Percentiles rank a stretch among this genome's conserved stretches.
These are phyloP conservation scores for Gynochthodes officinalis DNA, from an alignment of 257 asterid genomes.

Conservation along the genomic window DNA sequence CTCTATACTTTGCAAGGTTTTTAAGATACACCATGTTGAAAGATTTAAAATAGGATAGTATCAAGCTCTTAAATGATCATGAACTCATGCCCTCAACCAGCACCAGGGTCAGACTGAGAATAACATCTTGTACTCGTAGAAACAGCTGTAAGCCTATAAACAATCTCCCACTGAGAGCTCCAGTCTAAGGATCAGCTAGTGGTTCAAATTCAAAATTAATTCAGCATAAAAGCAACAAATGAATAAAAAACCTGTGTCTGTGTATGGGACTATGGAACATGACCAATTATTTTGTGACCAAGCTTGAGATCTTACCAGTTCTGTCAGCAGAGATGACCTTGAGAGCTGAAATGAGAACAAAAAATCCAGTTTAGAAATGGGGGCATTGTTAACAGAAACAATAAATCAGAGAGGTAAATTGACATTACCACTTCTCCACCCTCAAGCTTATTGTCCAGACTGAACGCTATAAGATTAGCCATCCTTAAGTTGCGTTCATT, in stretches of 20 bases:
- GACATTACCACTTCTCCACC: conserved; percentile 32
- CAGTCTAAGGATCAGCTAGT: not conserved
- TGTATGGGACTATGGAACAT: not conserved
- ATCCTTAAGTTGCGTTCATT: conserved; percentile 28
- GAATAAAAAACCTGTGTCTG: not conserved
- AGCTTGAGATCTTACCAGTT: conserved; percentile 55
- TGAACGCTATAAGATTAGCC: conserved; percentile 37
- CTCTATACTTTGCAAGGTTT: not conserved
- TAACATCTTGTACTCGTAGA: not conserved
- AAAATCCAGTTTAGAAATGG: conserved; percentile 10
- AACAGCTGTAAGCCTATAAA: not conserved
- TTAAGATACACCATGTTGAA: not conserved
- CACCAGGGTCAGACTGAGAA: not conserved
- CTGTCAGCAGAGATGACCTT: conserved; percentile 63
- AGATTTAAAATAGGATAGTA: not conserved
- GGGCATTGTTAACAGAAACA: not conserved
- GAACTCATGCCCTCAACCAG: not conserved
- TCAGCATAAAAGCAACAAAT: not conserved
- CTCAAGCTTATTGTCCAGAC: conserved; percentile 34
- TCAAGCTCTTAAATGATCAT: not conserved
- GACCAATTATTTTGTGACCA: not conserved
- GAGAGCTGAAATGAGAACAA: conserved; percentile 64
- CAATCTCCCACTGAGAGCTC: not conserved
- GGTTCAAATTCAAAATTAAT: not conserved
- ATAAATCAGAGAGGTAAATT: not conserved